A percentile compares a stretch with the other conserved stretches of the same genome.
Evolutionary conservation across 495 filamentous ascomycete species (phyloP).

Genomic region (Aspergillus bridgeri): DNA sequence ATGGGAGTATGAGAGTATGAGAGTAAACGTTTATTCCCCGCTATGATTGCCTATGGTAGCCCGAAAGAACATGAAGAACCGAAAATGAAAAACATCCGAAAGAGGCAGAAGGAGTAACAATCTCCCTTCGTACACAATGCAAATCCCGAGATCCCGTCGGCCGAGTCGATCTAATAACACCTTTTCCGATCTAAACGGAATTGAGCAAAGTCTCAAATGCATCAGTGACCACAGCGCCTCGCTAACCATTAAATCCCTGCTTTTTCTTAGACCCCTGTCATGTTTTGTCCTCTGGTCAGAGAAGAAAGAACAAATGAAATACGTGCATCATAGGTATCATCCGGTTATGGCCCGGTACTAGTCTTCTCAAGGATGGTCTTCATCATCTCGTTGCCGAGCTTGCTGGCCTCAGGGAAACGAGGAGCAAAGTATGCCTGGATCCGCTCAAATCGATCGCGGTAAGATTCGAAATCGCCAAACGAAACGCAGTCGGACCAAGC

Average conservation of each 20-base stretch:
- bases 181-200: not conserved
- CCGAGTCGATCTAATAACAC: not conserved
- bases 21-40: too few species aligned
- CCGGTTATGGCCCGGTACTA: slow-evolving; percentile 6
- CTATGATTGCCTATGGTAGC: not conserved
- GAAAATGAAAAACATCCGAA: too few species aligned
- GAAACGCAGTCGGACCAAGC: slow-evolving; percentile 93
- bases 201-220: not conserved
- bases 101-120: not conserved
- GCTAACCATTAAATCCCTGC: not conserved
- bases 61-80: not conserved
- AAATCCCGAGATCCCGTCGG: not conserved
- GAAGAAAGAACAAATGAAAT: not conserved
- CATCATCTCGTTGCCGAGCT: slow-evolving; percentile 94
- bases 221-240: not conserved
- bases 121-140: not conserved
- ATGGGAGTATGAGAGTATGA: too few species aligned
- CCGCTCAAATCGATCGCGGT: slow-evolving; percentile 80
- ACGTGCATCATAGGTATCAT: not conserved
- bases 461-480: slow-evolving; percentile 86
- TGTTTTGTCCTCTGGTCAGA: not conserved
- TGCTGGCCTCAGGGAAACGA: slow-evolving; percentile 77
- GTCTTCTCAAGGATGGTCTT: slow-evolving; percentile 88
- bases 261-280: too few species aligned
- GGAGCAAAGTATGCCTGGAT: slow-evolving; percentile 90